phyloP scores from a whole-genome alignment of 2,329 filamentous ascomycete species.

The Neoarthrinium moseri region DNA sequence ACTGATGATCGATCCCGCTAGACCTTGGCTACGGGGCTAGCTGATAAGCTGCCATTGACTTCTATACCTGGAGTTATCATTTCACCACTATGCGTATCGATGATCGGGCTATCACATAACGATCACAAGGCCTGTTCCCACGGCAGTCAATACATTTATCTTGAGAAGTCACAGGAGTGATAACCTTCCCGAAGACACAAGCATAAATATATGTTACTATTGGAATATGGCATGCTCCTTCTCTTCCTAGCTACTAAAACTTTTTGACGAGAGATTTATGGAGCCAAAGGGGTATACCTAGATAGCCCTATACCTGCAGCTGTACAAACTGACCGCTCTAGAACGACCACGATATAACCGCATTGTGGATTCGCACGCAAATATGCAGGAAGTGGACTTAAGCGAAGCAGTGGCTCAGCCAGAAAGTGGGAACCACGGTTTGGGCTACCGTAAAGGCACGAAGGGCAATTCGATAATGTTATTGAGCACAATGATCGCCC shows the following conservation, averaged over 20 bases:
- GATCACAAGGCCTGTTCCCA: background rate
- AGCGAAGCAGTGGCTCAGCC: background rate
- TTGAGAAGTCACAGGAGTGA: background rate
- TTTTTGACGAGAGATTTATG: background rate
- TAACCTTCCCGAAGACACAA: background rate
- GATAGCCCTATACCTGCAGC: background rate
- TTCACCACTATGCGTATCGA: background rate
- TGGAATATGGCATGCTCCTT: background rate
- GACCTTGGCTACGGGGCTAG: background rate
- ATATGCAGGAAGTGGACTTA: background rate
- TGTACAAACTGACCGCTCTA: background rate
- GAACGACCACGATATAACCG: background rate
- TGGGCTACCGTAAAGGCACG: background rate
- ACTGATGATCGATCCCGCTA: background rate
- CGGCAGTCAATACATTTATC: background rate
- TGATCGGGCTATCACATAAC: background rate
- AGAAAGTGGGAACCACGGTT: background rate
- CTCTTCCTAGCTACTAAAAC: background rate
- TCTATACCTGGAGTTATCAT: background rate
- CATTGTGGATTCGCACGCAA: background rate
- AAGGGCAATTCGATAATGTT: background rate
- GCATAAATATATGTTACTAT: background rate
- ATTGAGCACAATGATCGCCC: too few species aligned
- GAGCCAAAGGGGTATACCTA: background rate
- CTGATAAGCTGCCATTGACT: background rate